Evolutionary conservation across 257 asterid species (phyloP), one percentile per base, ranked within the genome.

Genomic region (Verbascum thapsus): DNA sequence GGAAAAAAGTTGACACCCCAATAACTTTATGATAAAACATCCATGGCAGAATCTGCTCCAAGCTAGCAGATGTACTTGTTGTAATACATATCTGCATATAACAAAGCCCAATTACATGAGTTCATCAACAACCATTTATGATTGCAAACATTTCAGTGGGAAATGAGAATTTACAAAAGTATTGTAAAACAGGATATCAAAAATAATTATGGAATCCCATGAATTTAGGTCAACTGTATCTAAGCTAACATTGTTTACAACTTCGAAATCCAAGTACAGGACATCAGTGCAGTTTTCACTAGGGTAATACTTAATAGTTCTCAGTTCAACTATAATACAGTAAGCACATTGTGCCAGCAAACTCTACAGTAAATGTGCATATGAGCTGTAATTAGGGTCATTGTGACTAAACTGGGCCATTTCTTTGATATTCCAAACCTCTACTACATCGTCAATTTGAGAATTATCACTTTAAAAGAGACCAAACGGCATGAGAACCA

Each of bases 1-100:
- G 72, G 72, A 85, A 82, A 76, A 90, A 87, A 1, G 75, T 82
- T 8, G 94, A 68, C 23, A 88, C 86, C 32, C 97, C 98, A 38
- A 90, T 76, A 60, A 85, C 86, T 67, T 90, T 90, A 64, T 90
- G 98, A 76, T 80, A 90, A 68, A 78, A 90, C 81, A 90, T 80
- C 96, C 95, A 88, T 0, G 95, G 98, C 15, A 90, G 74, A 43
- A 78, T 85, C 85, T 87, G 95, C 75, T 90, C 94, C 76, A 90
- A 77, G 69, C 94, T 79, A 43, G 86, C 94, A 51, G 98, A 83
- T 39, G 98, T 83, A 72, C 88, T 90, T 37, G 95, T 80, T 34
- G 88, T 83, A 53, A 90, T 76, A 57, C 92, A 83, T 61, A 87
- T 79, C 97, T 90, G 83, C 63, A 60, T 13, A 51, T 37, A 52